Evolutionary conservation across 1,284 basidiomycete genomes (phyloP).

Genomic region (Austroboletus niveus): DNA sequence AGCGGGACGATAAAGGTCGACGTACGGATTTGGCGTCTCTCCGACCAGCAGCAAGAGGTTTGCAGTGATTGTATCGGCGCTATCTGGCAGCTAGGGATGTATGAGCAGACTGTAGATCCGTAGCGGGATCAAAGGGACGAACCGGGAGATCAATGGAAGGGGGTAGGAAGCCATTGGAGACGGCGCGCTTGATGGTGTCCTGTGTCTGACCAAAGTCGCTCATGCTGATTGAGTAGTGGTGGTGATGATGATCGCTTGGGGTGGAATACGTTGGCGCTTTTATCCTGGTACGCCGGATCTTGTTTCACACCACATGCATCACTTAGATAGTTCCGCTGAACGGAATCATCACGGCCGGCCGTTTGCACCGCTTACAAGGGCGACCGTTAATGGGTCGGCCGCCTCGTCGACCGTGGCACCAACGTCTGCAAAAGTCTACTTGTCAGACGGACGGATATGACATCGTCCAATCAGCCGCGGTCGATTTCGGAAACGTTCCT

Average conservation of each 20-base stretch:
- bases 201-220: conserved; percentile 11
- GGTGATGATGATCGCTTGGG: background rate
- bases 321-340: background rate
- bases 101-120: background rate
- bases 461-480: background rate
- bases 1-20: background rate
- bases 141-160: conserved; percentile 35
- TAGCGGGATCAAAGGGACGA: conserved; percentile 1
- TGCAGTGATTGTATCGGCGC: conserved; percentile 50
- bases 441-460: no score
- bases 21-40: conserved; percentile 43
- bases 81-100: conserved; percentile 44
- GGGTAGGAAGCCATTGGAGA: conserved; percentile 33
- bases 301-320: conserved; percentile 3
- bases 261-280: background rate
- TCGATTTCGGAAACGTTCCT: background rate
- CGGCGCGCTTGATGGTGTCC: conserved; percentile 16
- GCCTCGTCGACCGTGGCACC: background rate
- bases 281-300: conserved; percentile 1
- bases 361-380: no score
- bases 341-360: background rate
- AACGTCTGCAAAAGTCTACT: no score
- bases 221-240: conserved; percentile 7
- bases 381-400: background rate
- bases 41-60: conserved; percentile 51